Evolutionary conservation across 345 rosid species (phyloP).

Genomic region (Pistacia integerrima): DNA sequence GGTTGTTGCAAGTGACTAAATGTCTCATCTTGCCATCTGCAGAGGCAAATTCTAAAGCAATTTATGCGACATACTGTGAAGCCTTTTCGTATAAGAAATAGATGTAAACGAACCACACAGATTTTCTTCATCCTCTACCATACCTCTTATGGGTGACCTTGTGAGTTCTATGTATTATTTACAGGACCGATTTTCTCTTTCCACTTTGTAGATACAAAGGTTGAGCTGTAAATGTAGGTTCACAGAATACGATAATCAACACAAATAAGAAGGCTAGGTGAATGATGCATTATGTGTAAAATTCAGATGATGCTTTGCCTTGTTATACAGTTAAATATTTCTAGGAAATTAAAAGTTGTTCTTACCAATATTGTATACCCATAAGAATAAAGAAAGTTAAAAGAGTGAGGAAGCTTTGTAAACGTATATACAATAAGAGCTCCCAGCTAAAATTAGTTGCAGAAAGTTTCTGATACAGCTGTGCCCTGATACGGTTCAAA

Average conservation of each 20-base stretch:
- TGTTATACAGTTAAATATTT: no score
- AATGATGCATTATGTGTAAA: background rate
- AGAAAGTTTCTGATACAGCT: no score
- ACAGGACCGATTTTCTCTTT: background rate
- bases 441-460: no score
- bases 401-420: no score
- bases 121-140: background rate
- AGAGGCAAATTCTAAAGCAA: background rate
- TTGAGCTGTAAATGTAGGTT: constrained; percentile 13
- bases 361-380: no score
- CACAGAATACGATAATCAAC: background rate
- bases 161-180: background rate
- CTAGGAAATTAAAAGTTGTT: no score
- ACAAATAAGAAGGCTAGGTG: background rate
- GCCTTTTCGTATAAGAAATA: background rate
- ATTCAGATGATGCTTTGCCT: background rate
- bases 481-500: no score
- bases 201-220: background rate
- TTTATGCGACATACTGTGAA: background rate
- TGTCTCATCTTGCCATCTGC: background rate
- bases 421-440: no score
- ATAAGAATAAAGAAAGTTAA: no score
- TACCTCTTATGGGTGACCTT: background rate
- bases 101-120: background rate
- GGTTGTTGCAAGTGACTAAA: background rate